phyloP scores from a whole-genome alignment of 2,329 filamentous ascomycete genomes.

The Colletotrichum magnum region DNA sequence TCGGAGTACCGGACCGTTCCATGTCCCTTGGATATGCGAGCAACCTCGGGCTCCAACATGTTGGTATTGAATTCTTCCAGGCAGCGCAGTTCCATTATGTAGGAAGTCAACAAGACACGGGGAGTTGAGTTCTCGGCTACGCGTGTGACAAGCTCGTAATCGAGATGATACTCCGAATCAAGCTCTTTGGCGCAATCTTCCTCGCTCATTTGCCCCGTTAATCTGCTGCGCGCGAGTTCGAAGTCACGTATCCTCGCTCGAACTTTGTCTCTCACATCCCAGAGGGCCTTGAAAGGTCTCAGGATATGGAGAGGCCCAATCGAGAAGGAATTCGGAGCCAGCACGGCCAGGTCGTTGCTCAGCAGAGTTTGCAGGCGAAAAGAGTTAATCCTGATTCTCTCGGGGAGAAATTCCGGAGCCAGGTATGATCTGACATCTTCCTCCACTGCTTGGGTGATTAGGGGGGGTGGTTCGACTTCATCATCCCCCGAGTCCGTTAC shows the following conservation, averaged over 20 bases:
- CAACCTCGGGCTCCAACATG: background rate
- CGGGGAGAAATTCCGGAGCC: background rate
- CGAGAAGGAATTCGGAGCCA: background rate
- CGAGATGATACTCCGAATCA: fast-evolving
- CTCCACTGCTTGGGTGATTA: no score
- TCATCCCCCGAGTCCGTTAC: no score
- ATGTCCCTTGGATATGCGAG: background rate
- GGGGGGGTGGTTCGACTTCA: no score
- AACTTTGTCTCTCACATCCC: background rate
- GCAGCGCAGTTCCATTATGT: background rate
- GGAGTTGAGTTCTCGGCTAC: background rate
- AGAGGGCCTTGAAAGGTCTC: background rate
- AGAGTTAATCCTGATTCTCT: background rate
- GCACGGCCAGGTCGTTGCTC: background rate
- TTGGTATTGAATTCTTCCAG: background rate
- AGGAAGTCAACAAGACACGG: background rate
- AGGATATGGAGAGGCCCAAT: background rate
- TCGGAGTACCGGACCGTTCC: background rate
- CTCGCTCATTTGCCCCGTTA: background rate
- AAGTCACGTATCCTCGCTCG: background rate
- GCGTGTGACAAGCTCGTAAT: background rate
- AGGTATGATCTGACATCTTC: background rate
- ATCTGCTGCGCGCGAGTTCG: background rate
- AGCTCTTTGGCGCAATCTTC: background rate
- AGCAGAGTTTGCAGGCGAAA: background rate